These are phyloP conservation scores for Dioszegia hungarica DNA, from an alignment of 768 basidiomycete genomes.

Conservation along the genomic window DNA sequence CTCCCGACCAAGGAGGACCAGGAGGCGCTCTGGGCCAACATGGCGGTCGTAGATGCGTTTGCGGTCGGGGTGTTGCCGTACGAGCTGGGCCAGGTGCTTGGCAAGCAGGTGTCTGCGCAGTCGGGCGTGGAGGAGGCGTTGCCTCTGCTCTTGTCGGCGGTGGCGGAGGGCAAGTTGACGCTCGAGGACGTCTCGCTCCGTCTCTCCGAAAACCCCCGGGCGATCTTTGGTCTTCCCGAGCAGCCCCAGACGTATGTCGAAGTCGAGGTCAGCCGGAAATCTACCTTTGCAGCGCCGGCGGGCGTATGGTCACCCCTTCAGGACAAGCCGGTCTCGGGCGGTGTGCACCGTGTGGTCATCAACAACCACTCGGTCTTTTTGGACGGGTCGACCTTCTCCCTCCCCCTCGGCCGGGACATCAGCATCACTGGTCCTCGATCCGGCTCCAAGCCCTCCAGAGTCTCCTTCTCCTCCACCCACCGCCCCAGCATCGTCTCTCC, in stretches of 20 bases:
- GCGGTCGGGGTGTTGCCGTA: slow-evolving; percentile 83
- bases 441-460: slow-evolving; percentile 41
- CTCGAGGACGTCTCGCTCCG: slow-evolving; percentile 76
- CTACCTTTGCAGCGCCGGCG: slow-evolving; percentile 54
- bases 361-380: slow-evolving; percentile 84
- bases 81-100: slow-evolving; percentile 62
- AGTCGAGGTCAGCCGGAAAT: slow-evolving; percentile 76
- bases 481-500: neutral
- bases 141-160: slow-evolving; percentile 80
- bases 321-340: slow-evolving; percentile 60
- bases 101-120: slow-evolving; percentile 60
- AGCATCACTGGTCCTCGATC: slow-evolving; percentile 36
- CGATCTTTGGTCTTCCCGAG: slow-evolving; percentile 86
- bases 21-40: slow-evolving; percentile 73
- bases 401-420: slow-evolving; percentile 52
- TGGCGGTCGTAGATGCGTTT: slow-evolving; percentile 81
- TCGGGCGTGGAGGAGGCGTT: slow-evolving; percentile 84
- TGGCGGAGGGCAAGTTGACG: slow-evolving; percentile 69
- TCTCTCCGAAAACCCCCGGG: slow-evolving; percentile 83
- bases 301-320: slow-evolving; percentile 79
- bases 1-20: slow-evolving; percentile 76
- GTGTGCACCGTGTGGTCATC: slow-evolving; percentile 83
- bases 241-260: slow-evolving; percentile 83
- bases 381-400: slow-evolving; percentile 65
- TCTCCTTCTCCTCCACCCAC: slow-evolving; percentile 42